A percentile compares a stretch with the other conserved stretches of the same genome.
phyloP scores from a whole-genome alignment of 148 eudicot genomes.

The Amaranthus cruentus region DNA sequence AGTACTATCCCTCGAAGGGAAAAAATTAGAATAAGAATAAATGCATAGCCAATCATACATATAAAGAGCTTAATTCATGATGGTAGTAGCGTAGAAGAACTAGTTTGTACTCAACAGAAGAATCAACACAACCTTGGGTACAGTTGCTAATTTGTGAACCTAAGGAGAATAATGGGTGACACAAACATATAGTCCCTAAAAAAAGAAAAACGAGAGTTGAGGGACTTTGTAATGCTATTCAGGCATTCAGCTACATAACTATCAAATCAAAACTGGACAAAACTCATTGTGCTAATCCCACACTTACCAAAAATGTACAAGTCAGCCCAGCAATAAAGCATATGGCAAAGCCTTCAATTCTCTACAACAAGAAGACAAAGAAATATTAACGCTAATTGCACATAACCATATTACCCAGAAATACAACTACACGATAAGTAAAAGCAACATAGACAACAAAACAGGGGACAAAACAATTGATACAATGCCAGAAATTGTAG shows the following conservation, averaged over 20 bases:
- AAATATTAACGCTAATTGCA: neutral
- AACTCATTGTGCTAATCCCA: neutral
- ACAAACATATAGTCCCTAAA: neutral
- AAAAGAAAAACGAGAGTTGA: neutral
- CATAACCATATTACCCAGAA: neutral
- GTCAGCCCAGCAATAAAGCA: conserved; percentile 85
- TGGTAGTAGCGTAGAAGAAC: too few species aligned
- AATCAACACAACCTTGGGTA: neutral
- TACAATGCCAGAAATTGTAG: neutral
- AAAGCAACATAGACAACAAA: neutral
- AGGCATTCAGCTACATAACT: too few species aligned
- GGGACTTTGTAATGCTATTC: neutral
- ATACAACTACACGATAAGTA: neutral
- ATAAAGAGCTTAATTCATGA: too few species aligned
- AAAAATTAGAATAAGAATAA: too few species aligned
- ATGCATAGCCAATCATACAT: too few species aligned
- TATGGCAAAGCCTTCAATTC: conserved; percentile 80
- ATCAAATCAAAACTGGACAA: neutral
- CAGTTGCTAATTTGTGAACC: neutral
- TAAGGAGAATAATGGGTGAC: neutral
- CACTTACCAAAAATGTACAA: conserved; percentile 89
- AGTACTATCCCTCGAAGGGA: too few species aligned
- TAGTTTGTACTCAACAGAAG: neutral
- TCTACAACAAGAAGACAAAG: conserved; percentile 39
- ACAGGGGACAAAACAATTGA: too few species aligned